Conservation (phyloP, 768 basidiomycete species). For the Dendrothele bispora region DNA sequence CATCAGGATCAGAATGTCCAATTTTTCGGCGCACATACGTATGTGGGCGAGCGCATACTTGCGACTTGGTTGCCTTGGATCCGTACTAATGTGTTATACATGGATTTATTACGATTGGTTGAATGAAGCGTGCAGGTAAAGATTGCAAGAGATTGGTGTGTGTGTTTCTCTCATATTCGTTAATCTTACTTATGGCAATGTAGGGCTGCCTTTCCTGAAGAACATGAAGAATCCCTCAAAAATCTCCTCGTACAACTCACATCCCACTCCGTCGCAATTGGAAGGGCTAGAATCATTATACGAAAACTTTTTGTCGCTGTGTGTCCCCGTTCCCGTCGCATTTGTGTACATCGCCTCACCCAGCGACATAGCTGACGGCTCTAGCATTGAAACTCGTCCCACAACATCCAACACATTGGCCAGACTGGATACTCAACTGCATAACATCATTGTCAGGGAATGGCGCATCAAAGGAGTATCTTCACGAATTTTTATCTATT, state of each 20-base stretch:
- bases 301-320: slow-evolving; percentile 89
- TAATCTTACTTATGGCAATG: neutral
- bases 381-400: slow-evolving; percentile 72
- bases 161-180: slow-evolving; percentile 5
- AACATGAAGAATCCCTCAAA: slow-evolving; percentile 57
- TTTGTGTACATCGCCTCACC: slow-evolving; percentile 6
- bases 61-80: too few relatives aligned
- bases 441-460: slow-evolving; percentile 60
- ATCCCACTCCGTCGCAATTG: slow-evolving; percentile 57
- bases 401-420: slow-evolving; percentile 60
- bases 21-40: slow-evolving; percentile 92
- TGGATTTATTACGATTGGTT: too few relatives aligned
- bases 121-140: slow-evolving; percentile 73
- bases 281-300: slow-evolving; percentile 68
- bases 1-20: slow-evolving; percentile 80
- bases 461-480: slow-evolving; percentile 56
- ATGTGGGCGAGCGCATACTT: too few relatives aligned
- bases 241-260: slow-evolving; percentile 72
- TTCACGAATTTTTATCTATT: slow-evolving; percentile 79
- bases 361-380: slow-evolving; percentile 51
- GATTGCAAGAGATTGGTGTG: slow-evolving; percentile 89
- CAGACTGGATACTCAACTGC: slow-evolving; percentile 72
- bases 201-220: slow-evolving; percentile 76
- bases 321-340: slow-evolving; percentile 26
- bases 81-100: too few relatives aligned